Evolutionary conservation across 176 grass and related monocot species (phyloP).

Genomic region (Carex myosuroides): DNA sequence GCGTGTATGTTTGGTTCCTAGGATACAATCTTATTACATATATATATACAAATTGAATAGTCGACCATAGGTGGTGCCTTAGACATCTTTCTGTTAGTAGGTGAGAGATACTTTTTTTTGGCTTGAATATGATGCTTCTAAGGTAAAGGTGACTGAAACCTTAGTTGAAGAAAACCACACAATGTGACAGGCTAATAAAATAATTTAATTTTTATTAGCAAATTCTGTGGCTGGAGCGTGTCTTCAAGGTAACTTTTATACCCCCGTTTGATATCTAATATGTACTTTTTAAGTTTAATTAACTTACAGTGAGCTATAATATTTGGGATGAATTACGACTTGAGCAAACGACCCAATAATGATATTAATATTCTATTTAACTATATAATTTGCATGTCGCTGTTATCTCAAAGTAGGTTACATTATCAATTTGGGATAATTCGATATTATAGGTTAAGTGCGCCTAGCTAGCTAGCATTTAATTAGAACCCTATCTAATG

Average conservation of each 20-base stretch:
- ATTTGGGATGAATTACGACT: too few species aligned
- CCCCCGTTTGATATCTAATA: background rate
- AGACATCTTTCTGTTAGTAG: conserved; percentile 16
- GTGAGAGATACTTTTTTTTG: conserved; percentile 9
- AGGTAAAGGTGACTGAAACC: conserved; percentile 45
- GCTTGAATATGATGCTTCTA: conserved; percentile 38
- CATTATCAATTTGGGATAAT: background rate
- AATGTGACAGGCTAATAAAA: background rate
- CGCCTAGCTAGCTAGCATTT: background rate
- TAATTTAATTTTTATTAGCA: background rate
- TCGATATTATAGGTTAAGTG: background rate
- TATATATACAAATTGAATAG: background rate
- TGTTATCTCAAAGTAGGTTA: background rate
- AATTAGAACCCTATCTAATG: background rate
- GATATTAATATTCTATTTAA: too few species aligned
- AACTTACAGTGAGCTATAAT: too few species aligned
- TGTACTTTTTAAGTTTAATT: background rate
- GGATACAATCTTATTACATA: background rate
- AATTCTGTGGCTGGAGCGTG: background rate
- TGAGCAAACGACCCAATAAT: too few species aligned
- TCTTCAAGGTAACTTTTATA: background rate
- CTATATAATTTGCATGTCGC: background rate
- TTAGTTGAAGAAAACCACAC: conserved; percentile 1
- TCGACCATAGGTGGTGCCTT: background rate
- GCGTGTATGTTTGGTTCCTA: background rate